Evolutionary conservation across 2,329 filamentous ascomycete genomes (phyloP), one percentile per base, ranked within the genome.

Genomic region (Hypomyces rosellus): DNA sequence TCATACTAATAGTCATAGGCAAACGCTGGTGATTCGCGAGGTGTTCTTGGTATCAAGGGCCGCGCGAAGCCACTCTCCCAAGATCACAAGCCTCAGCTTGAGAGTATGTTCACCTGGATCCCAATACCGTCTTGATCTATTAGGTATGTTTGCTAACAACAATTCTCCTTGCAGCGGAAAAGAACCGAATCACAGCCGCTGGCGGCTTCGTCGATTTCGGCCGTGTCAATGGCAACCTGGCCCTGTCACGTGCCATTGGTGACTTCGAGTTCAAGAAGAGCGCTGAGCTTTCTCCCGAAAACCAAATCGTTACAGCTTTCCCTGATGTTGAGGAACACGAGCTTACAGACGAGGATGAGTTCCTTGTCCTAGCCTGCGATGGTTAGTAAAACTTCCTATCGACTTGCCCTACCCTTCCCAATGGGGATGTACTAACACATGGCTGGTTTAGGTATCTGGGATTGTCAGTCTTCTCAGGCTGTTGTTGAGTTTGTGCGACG

Each of bases 241-340:
- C 93, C 43, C 78, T 99, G 55, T 99, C 93, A 55, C 88, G 93
- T 69, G 93, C 93, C 61, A 96, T 99, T 69, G 93, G 93, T 61
- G 93, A 99, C 70, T 99, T 99, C 66, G 93, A 99, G 69, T 99
- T 99, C 81, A 99, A 99, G 81, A 97, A 97, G 80, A 96, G 90
- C 69, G 88, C 92, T 60, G 91, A 96, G 65, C 83, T 99, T 44
- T 85, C 92, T 3, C 93, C 93, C n/a, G 93, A 99, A 74, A 89
- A 95, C 67, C 93, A 99, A 71, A 97, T 99, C 59, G 93, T 99
- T 40, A 99, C 93, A 14, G 93, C 93, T 5, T 97, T 86, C 71
- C 93, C 93, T 18, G 93, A 99, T 66, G 90, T 99, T 41, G 89
- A 89, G 49, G 81, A 88, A 54, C 93, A 99, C 68, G 89, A 96